Conservation (phyloP, 768 basidiomycete species). For the Lactarius trivialis region DNA sequence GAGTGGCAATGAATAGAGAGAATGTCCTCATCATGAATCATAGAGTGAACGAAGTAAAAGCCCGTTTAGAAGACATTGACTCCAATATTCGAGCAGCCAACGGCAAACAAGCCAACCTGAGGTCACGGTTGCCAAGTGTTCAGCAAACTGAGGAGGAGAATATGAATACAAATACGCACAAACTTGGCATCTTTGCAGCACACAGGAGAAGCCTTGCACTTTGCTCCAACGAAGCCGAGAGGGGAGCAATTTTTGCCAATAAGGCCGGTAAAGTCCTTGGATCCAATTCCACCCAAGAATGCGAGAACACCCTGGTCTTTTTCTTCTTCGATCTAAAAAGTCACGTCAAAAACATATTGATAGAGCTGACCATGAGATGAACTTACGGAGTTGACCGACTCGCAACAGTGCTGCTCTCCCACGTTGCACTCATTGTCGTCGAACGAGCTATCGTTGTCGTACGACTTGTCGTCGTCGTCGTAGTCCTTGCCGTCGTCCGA, state of each 20-base stretch:
- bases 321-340: neutral
- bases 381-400: neutral
- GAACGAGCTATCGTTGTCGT: no score
- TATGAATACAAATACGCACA: neutral
- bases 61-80: neutral
- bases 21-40: neutral
- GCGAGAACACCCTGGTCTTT: neutral
- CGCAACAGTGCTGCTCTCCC: neutral
- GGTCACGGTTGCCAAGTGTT: neutral
- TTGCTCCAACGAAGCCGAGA: no score
- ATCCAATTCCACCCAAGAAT: no score
- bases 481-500: no score
- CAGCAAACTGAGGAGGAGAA: neutral
- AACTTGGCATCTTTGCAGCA: neutral
- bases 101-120: neutral
- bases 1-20: conserved; percentile 14
- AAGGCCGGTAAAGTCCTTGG: no score
- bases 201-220: neutral
- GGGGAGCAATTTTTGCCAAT: no score
- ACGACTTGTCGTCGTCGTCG: no score
- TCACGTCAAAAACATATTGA: neutral
- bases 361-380: neutral
- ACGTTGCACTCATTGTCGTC: neutral
- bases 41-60: neutral
- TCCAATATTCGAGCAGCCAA: neutral